phyloP scores from a whole-genome alignment of 129 eudicot genomes.

The Ambrosia trifida region DNA sequence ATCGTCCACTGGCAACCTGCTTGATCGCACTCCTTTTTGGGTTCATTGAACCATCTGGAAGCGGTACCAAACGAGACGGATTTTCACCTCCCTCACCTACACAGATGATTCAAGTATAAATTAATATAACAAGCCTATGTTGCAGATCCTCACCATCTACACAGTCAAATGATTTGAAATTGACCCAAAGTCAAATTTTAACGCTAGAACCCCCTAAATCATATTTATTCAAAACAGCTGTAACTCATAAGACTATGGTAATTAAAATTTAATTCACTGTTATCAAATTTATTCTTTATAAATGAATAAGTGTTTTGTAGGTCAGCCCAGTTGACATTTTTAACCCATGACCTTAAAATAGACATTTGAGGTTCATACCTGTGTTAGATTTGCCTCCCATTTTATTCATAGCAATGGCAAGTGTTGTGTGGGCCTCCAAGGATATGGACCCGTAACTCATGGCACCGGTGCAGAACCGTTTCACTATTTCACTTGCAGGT shows the following conservation, averaged over 20 bases:
- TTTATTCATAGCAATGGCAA: conserved; percentile 95
- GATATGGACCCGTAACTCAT: conserved; percentile 99
- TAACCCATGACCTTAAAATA: not conserved
- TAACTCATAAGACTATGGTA: not conserved
- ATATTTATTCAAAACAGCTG: not conserved
- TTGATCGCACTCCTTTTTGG: conserved; percentile 93
- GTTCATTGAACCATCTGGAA: conserved; percentile 89
- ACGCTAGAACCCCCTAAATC: not conserved
- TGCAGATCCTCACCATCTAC: not conserved
- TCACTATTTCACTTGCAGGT: conserved; percentile 97
- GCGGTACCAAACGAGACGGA: conserved; percentile 96
- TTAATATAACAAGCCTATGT: not conserved
- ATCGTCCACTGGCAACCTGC: conserved; percentile 99
- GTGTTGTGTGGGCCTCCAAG: conserved; percentile 89
- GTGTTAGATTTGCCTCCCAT: conserved; percentile 97
- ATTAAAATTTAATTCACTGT: not conserved
- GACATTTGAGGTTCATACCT: conserved; percentile 46
- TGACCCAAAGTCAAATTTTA: not conserved
- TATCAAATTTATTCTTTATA: not conserved
- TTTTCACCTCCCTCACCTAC: conserved; percentile 99
- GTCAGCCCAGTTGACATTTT: not conserved
- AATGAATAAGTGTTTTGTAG: not conserved
- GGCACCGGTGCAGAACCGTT: conserved; percentile 95
- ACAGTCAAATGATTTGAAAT: not conserved
- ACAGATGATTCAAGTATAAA: not conserved